Conservation (phyloP, 805 yeast species). For the Komagataella mondaviorum region DNA sequence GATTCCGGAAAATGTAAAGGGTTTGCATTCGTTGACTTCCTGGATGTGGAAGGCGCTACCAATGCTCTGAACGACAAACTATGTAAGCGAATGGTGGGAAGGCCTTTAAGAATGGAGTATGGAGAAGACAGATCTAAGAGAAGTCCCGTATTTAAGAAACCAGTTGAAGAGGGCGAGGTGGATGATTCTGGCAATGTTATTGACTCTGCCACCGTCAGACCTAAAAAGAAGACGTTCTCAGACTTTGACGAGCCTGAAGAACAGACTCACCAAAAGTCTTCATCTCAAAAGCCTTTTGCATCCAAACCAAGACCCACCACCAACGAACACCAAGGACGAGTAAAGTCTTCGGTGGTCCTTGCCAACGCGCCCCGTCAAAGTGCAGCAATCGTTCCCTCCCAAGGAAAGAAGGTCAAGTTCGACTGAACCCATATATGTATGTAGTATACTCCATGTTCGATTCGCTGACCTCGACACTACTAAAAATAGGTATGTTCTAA, state of each 20-base stretch:
- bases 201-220: not conserved
- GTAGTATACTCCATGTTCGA: not conserved
- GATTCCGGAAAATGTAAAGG: conserved; percentile 96
- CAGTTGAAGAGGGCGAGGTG: conserved; percentile 1
- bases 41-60: conserved; percentile 69
- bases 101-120: conserved; percentile 75
- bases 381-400: conserved; percentile 77
- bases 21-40: conserved; percentile 84
- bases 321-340: conserved; percentile 16
- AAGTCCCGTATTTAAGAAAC: conserved; percentile 20
- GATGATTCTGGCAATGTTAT: conserved; percentile 1
- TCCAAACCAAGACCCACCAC: conserved; percentile 1
- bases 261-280: not conserved
- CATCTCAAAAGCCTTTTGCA: conserved; percentile 1
- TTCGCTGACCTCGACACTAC: not conserved
- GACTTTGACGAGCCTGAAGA: not conserved
- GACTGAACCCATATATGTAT: conserved; percentile 19
- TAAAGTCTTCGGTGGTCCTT: conserved; percentile 72
- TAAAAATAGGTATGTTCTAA: not conserved
- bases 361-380: conserved; percentile 83
- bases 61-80: conserved; percentile 64
- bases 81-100: conserved; percentile 52
- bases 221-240: not conserved
- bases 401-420: conserved; percentile 78
- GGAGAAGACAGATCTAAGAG: conserved; percentile 92